Base-by-base conservation (phyloP, 169 alveolate species). In the Cryptosporidium tyzzeri region DNA sequence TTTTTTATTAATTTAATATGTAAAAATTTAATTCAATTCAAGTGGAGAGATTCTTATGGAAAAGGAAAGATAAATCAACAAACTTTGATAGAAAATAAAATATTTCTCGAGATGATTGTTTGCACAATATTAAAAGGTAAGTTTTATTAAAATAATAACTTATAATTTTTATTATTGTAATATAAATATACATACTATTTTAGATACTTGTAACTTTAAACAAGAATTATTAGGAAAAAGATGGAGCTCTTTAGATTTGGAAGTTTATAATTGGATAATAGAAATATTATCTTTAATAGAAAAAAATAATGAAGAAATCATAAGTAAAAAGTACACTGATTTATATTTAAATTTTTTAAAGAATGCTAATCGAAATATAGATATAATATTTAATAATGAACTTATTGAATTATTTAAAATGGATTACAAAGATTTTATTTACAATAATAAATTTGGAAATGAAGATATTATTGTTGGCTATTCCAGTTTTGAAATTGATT, bases 401-500 rank as follows among this genome's bases (percentile, higher is more conserved):
- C 23, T 62, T 1, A 61, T n/a, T 5, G 75, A 80, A 12, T 41
- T 80, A n/a, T 62, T 80, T 23, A 44, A 12, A 26, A 80, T 80
- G 89, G 89, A 80, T 31, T 80, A 80, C 26, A 80, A 80, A 12
- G 35, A 37, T 12, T 80, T 80, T 44, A 31, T 29, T 23, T 70
- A 70, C 23, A 14, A 45, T 2, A 41, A 39, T 10, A 26, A 39
- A 9, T 31, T 18, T 8, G 29, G 12, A n/a, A 31, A 26, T 67
- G 33, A 44, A 21, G 58, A 44, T 23, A 18, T 65, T 80, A 44
- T 59, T n/a, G 55, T 65, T 61, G 89, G 89, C 0, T 80, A 80
- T 65, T 80, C 89, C 12, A 80, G 89, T 10, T 80, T 80, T 80
- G 89, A 80, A 29, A 80, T 80, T 10, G 59, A 65, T 29, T 12